Percentiles rank a stretch among this genome's conserved stretches.
Evolutionary conservation across 768 basidiomycete genomes (phyloP).

Genomic region (Tylopilus intermedius): DNA sequence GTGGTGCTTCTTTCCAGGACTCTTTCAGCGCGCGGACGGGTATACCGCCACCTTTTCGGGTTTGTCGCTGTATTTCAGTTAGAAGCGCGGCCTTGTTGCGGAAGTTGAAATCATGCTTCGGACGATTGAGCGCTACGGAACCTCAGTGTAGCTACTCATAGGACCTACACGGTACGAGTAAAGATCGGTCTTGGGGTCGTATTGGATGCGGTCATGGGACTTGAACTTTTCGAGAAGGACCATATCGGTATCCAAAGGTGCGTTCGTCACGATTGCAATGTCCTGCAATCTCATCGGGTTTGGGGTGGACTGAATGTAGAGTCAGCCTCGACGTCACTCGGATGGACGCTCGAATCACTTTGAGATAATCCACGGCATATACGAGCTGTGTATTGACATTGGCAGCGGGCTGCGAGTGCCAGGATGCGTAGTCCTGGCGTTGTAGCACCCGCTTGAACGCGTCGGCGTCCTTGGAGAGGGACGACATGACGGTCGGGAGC

Average conservation of each 20-base stretch:
- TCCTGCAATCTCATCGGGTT: slow-evolving; percentile 87
- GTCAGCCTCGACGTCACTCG: slow-evolving; percentile 11
- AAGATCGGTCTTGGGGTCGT: slow-evolving; percentile 78
- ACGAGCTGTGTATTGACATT: slow-evolving; percentile 87
- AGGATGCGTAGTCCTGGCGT: slow-evolving; percentile 65
- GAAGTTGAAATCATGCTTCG: slow-evolving; percentile 81
- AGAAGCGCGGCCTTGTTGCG: slow-evolving; percentile 79
- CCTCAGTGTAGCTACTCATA: not conserved
- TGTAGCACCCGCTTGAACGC: slow-evolving; percentile 63
- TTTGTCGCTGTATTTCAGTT: slow-evolving; percentile 81
- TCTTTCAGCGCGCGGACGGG: slow-evolving; percentile 82
- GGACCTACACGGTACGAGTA: slow-evolving; percentile 78
- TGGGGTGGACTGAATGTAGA: slow-evolving; percentile 46
- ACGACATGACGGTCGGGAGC: slow-evolving; percentile 46
- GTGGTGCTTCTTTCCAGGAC: slow-evolving; percentile 84
- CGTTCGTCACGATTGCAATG: slow-evolving; percentile 74
- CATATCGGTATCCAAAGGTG: slow-evolving; percentile 68
- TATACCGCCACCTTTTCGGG: slow-evolving; percentile 79
- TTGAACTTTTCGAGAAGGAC: slow-evolving; percentile 77
- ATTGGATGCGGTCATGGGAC: slow-evolving; percentile 71
- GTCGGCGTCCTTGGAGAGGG: slow-evolving; percentile 64
- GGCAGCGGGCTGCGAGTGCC: slow-evolving; percentile 85
- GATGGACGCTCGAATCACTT: slow-evolving; percentile 39
- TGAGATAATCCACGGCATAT: slow-evolving; percentile 77
- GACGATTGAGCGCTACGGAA: slow-evolving; percentile 3